phyloP scores from a whole-genome alignment of 2,329 filamentous ascomycete genomes.

The Lecanicillium sp. region DNA sequence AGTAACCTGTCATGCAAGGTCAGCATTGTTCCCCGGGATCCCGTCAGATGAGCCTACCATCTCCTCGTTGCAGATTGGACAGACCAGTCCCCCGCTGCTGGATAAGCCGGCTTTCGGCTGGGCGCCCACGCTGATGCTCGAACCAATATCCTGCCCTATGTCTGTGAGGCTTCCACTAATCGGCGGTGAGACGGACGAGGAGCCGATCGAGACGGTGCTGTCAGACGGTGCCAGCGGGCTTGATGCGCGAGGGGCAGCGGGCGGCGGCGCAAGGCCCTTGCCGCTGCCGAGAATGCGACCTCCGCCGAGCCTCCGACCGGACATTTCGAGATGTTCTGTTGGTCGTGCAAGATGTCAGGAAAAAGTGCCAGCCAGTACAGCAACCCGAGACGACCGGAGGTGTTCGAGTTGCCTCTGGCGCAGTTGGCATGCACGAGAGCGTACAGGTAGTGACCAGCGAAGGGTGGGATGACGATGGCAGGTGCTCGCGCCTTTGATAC shows the following conservation, averaged over 20 bases:
- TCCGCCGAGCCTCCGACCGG: constrained; percentile 80
- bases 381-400: constrained; percentile 26
- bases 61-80: constrained; percentile 97
- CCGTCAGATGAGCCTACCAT: constrained; percentile 61
- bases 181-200: constrained; percentile 59
- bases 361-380: constrained; percentile 4
- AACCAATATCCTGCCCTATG: constrained; percentile 70
- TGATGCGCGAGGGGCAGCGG: constrained; percentile 38
- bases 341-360: neutral
- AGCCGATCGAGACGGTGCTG: constrained; percentile 73
- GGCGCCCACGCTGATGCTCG: constrained; percentile 65
- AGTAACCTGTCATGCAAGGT: constrained; percentile 57
- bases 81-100: constrained; percentile 62
- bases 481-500: neutral
- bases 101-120: constrained; percentile 46
- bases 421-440: constrained; percentile 9
- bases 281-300: constrained; percentile 86
- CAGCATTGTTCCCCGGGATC: neutral
- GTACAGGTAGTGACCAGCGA: neutral
- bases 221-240: constrained; percentile 52
- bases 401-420: constrained; percentile 27
- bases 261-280: constrained; percentile 67
- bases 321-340: constrained; percentile 49
- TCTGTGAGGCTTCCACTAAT: constrained; percentile 58
- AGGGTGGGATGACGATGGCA: constrained; percentile 13